Percentiles rank a stretch among this genome's conserved stretches.
Evolutionary conservation across 352 stramenopile species (phyloP).

Genomic region (Lagenidium sp.): DNA sequence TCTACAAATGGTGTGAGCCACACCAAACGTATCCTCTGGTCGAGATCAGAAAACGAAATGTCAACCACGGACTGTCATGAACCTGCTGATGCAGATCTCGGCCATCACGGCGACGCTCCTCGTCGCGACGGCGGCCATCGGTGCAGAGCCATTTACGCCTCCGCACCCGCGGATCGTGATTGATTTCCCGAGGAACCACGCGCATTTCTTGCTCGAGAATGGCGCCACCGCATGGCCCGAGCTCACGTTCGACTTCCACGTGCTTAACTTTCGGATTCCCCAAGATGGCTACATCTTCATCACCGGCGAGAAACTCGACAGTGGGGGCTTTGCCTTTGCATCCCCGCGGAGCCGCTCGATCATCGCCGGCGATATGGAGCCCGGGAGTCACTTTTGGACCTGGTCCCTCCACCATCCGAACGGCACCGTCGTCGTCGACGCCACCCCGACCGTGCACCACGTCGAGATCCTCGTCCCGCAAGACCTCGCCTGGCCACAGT

Average conservation of each 20-base stretch:
- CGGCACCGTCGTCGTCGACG: background rate
- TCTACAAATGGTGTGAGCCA: too few species aligned
- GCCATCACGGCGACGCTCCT: too few species aligned
- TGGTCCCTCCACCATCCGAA: constrained; percentile 18
- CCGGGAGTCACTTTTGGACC: constrained; percentile 38
- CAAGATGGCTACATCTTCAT: constrained; percentile 29
- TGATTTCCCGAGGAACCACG: too few species aligned
- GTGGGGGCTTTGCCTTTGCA: constrained; percentile 11
- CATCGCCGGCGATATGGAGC: constrained; percentile 20
- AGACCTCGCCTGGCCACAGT: constrained; percentile 5
- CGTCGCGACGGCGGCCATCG: too few species aligned
- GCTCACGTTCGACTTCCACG: constrained; percentile 19
- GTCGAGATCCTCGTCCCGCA: constrained; percentile 35
- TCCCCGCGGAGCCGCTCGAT: background rate
- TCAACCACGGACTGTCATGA: too few species aligned
- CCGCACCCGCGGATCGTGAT: background rate
- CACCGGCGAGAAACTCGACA: constrained; percentile 22
- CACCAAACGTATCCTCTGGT: too few species aligned
- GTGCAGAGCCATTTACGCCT: too few species aligned
- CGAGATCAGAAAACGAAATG: too few species aligned
- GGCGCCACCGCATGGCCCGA: constrained; percentile 6
- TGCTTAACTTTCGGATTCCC: constrained; percentile 20
- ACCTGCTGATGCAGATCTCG: too few species aligned
- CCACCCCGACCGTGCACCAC: constrained; percentile 18
- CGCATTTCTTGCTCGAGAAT: too few species aligned